A percentile compares a stretch with the other conserved stretches of the same genome.
These are phyloP conservation scores for Mollisia scopiformis DNA, from an alignment of 2,329 filamentous ascomycete genomes.

Conservation along the genomic window DNA sequence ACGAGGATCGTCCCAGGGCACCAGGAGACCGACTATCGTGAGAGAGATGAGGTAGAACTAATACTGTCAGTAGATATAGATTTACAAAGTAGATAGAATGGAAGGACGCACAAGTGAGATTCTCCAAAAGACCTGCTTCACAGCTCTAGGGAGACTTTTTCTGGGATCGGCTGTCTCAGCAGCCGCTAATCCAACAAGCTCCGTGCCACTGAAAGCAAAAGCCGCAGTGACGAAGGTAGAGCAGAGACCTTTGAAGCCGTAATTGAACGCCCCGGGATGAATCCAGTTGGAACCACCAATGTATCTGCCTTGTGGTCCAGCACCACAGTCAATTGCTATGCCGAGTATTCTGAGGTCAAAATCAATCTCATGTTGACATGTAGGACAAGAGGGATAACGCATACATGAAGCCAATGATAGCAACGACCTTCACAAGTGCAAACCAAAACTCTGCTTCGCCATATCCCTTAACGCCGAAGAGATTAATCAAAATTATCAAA, in stretches of 20 bases:
- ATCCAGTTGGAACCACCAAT: constrained; percentile 64
- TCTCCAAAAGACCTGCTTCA: constrained; percentile 57
- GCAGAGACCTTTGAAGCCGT: constrained; percentile 53
- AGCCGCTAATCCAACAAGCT: constrained; percentile 54
- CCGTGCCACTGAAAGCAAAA: constrained; percentile 54
- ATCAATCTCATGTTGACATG: background rate
- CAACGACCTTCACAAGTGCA: constrained; percentile 58
- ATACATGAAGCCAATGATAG: constrained; percentile 61
- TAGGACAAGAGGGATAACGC: background rate
- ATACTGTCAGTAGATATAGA: background rate
- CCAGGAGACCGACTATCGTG: constrained; percentile 52
- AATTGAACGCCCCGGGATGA: constrained; percentile 41
- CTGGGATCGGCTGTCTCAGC: constrained; percentile 52
- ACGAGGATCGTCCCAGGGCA: constrained; percentile 45
- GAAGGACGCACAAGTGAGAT: constrained; percentile 40
- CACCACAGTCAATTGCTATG: constrained; percentile 60
- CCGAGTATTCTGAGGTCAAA: constrained; percentile 56
- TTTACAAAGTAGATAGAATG: background rate
- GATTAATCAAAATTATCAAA: constrained; percentile 51
- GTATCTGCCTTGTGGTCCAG: constrained; percentile 55
- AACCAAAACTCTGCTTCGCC: constrained; percentile 59
- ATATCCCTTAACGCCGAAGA: constrained; percentile 58
- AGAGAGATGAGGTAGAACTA: constrained; percentile 54
- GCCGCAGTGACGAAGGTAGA: constrained; percentile 54
- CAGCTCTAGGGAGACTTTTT: constrained; percentile 50